Percentiles rank a stretch among this genome's conserved stretches.
Conservation (phyloP, 257 asterid species). For the Nicotiana benthamiana region DNA sequence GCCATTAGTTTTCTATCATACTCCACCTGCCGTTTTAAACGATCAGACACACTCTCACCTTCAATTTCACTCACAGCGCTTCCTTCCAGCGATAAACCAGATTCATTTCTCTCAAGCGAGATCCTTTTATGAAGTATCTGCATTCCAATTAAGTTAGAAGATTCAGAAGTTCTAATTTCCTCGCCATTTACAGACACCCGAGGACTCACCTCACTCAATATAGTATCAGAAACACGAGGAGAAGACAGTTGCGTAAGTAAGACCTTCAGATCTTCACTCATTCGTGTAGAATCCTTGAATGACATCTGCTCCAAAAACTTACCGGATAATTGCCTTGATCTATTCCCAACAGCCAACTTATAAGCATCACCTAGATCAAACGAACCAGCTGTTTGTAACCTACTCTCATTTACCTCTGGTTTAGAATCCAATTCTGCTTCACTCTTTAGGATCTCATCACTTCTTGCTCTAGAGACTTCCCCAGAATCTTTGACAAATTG, state of each 20-base stretch:
- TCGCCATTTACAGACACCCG: constrained; percentile 47
- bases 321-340: constrained; percentile 67
- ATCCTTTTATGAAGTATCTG: constrained; percentile 58
- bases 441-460: constrained; percentile 15
- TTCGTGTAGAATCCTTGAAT: constrained; percentile 54
- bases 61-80: constrained; percentile 65
- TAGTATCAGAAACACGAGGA: constrained; percentile 42
- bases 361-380: constrained; percentile 82
- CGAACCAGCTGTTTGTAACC: constrained; percentile 27
- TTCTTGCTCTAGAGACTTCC: constrained; percentile 25
- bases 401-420: constrained; percentile 24
- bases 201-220: constrained; percentile 47
- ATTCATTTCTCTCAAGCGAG: constrained; percentile 82
- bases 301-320: constrained; percentile 71
- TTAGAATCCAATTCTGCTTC: constrained; percentile 32
- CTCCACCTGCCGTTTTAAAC: constrained; percentile 65
- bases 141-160: constrained; percentile 32
- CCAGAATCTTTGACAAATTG: constrained; percentile 14
- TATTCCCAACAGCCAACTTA: constrained; percentile 54
- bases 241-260: constrained; percentile 64
- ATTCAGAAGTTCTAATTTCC: constrained; percentile 41
- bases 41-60: constrained; percentile 67
- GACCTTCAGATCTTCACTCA: constrained; percentile 70
- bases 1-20: constrained; percentile 56
- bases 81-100: constrained; percentile 65